A percentile compares a stretch with the other conserved stretches of the same genome.
These are phyloP conservation scores for Fallopia convolvulus DNA, from an alignment of 148 eudicot genomes.

Conservation along the genomic window DNA sequence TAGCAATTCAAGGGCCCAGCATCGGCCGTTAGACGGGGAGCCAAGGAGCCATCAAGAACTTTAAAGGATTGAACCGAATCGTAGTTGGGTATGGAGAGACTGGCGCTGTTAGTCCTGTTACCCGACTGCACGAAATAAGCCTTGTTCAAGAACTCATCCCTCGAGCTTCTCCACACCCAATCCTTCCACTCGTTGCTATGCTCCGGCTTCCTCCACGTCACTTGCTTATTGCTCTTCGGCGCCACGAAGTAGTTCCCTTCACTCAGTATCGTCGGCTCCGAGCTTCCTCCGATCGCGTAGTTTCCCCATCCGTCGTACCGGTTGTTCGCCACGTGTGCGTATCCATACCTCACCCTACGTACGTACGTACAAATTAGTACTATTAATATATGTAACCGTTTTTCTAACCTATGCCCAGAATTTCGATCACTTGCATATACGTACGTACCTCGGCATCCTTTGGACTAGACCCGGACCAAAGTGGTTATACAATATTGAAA, in stretches of 20 bases:
- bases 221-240: background rate
- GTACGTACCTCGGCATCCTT: background rate
- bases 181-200: background rate
- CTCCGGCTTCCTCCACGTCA: background rate
- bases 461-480: background rate
- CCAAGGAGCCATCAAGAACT: background rate
- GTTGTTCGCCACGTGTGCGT: background rate
- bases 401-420: too few relatives aligned
- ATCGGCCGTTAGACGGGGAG: background rate
- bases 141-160: background rate
- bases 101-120: background rate
- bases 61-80: background rate
- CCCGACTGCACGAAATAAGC: background rate
- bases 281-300: conserved; percentile 4
- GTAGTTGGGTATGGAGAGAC: background rate
- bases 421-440: too few relatives aligned
- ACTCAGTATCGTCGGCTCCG: background rate
- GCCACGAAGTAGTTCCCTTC: conserved; percentile 7
- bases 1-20: background rate
- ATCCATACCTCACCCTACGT: background rate
- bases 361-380: too few relatives aligned
- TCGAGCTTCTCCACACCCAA: background rate
- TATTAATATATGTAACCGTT: too few relatives aligned
- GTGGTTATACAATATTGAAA: background rate
- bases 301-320: background rate